Evolutionary conservation across 2,329 filamentous ascomycete species (phyloP).

Genomic region (Endothia cerciana): DNA sequence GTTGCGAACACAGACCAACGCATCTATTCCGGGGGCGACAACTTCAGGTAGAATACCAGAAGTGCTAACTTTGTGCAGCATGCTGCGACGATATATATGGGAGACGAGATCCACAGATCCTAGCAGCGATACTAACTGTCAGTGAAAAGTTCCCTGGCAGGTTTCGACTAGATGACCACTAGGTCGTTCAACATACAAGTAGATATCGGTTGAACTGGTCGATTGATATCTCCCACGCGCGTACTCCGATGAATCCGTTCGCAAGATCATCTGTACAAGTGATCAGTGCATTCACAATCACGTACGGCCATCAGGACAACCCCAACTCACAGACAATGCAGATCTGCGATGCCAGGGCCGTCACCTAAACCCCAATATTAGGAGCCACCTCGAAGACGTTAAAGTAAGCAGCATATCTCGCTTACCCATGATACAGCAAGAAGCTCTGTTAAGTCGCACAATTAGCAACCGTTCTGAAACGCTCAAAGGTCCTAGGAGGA

Average conservation of each 20-base stretch:
- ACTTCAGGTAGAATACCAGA: constrained; percentile 43
- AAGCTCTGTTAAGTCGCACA: constrained; percentile 7
- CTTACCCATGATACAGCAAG: constrained; percentile 27
- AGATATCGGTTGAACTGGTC: constrained; percentile 35
- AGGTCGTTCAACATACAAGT: constrained; percentile 27
- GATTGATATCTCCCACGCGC: constrained; percentile 39
- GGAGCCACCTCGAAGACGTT: constrained; percentile 31
- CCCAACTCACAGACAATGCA: constrained; percentile 10
- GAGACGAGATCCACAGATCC: constrained; percentile 36
- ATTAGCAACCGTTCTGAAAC: neutral
- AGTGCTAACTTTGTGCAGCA: constrained; percentile 44
- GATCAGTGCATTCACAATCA: too few relatives aligned
- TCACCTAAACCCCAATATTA: constrained; percentile 21
- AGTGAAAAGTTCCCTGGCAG: neutral
- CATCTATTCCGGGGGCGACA: constrained; percentile 43
- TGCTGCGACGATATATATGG: constrained; percentile 41
- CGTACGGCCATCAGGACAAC: neutral
- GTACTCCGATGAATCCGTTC: constrained; percentile 35
- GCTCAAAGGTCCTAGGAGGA: neutral
- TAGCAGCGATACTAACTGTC: constrained; percentile 13
- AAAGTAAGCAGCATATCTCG: constrained; percentile 22
- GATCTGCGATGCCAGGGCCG: constrained; percentile 8
- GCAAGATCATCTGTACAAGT: constrained; percentile 37
- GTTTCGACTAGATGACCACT: neutral
- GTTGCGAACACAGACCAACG: constrained; percentile 37